phyloP scores from a whole-genome alignment of 1,284 basidiomycete genomes.

The Pascua guehoae region DNA sequence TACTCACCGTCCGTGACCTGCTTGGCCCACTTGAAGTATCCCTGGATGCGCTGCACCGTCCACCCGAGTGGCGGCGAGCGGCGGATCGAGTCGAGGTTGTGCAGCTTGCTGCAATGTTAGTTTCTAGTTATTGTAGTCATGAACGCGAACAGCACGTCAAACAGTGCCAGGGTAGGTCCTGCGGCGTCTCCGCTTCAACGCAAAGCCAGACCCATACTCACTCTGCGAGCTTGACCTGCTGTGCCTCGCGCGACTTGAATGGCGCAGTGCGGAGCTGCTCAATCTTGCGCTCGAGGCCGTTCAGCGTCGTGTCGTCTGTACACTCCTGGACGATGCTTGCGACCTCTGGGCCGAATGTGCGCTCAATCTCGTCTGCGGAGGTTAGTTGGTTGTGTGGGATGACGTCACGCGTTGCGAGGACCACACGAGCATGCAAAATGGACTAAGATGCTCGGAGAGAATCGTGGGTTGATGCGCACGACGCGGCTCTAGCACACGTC shows the following conservation, averaged over 20 bases:
- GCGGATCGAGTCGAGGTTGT: slow-evolving; percentile 48
- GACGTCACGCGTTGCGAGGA: too few relatives aligned
- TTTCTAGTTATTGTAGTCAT: background rate
- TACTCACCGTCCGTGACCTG: slow-evolving; percentile 46
- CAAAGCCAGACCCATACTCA: slow-evolving; percentile 15
- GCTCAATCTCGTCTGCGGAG: slow-evolving; percentile 35
- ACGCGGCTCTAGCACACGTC: too few relatives aligned
- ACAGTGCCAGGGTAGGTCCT: too few relatives aligned
- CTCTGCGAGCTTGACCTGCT: slow-evolving; percentile 50
- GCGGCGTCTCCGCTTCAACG: background rate
- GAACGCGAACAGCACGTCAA: too few relatives aligned
- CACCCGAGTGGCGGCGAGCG: slow-evolving; percentile 46
- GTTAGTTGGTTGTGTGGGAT: background rate
- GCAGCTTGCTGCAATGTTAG: slow-evolving; percentile 40
- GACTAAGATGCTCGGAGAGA: background rate
- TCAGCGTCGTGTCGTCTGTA: slow-evolving; percentile 36
- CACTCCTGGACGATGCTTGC: slow-evolving; percentile 48
- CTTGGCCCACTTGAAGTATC: slow-evolving; percentile 50
- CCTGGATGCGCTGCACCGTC: slow-evolving; percentile 42
- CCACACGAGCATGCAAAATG: background rate
- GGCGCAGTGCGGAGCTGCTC: slow-evolving; percentile 48
- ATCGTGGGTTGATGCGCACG: background rate
- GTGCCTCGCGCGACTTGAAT: slow-evolving; percentile 43
- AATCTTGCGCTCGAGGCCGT: slow-evolving; percentile 40
- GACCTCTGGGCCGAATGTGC: slow-evolving; percentile 43